phyloP scores from a whole-genome alignment of 208 protist genomes.

The Blechomonas ayalai region DNA sequence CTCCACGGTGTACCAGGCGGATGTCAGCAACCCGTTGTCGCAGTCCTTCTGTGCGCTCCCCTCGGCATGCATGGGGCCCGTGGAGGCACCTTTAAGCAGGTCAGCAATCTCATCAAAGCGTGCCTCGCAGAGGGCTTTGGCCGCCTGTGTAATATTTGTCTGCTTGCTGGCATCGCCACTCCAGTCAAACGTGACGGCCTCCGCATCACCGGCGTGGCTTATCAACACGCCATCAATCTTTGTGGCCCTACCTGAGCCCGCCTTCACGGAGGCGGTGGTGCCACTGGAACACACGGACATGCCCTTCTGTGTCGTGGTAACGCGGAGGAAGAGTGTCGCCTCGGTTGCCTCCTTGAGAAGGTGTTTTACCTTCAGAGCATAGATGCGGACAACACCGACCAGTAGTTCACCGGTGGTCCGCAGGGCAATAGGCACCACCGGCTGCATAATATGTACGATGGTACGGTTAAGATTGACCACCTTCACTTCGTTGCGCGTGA shows the following conservation, averaged over 20 bases:
- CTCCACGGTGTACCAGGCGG: conserved; percentile 78
- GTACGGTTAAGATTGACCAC: conserved; percentile 89
- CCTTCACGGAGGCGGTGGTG: not conserved
- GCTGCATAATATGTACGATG: conserved; percentile 90
- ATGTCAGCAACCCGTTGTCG: conserved; percentile 29
- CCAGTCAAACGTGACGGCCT: conserved; percentile 78
- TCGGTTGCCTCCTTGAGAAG: conserved; percentile 85
- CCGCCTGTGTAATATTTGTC: conserved; percentile 14
- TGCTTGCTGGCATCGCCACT: conserved; percentile 6
- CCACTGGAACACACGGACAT: not conserved
- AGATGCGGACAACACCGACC: conserved; percentile 96
- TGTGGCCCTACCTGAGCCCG: conserved; percentile 14
- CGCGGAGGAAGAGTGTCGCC: conserved; percentile 59
- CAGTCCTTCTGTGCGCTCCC: not conserved
- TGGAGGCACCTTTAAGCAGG: conserved; percentile 22
- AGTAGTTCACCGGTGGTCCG: conserved; percentile 95
- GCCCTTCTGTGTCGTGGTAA: conserved; percentile 27
- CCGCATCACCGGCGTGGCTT: conserved; percentile 42
- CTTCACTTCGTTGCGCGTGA: conserved; percentile 91
- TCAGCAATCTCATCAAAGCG: conserved; percentile 80
- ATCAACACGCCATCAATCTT: conserved; percentile 52
- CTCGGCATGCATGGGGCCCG: not conserved
- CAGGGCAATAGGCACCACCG: conserved; percentile 92
- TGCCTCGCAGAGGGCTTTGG: conserved; percentile 43
- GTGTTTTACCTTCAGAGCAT: conserved; percentile 90